Conservation (phyloP, 768 basidiomycete genomes). For the Holtermannia corniformis region DNA sequence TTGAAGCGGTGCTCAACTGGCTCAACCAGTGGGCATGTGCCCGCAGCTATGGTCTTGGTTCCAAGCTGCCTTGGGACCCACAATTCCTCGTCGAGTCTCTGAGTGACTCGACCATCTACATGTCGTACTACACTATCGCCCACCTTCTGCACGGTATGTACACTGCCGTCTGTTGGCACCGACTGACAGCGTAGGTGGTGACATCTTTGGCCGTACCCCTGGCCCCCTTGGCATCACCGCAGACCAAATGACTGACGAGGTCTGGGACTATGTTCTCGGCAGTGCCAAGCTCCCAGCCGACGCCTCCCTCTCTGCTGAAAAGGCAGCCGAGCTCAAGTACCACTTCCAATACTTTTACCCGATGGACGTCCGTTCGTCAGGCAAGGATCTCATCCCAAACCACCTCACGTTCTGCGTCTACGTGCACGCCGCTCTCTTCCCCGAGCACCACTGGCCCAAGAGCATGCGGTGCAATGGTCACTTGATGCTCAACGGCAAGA, state of each 20-base stretch:
- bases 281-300: constrained; percentile 44
- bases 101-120: constrained; percentile 96
- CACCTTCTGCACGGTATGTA: constrained; percentile 78
- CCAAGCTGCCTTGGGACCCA: constrained; percentile 91
- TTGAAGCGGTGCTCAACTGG: constrained; percentile 88
- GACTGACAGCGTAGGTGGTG: constrained; percentile 47
- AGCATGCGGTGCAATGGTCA: constrained; percentile 95
- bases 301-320: constrained; percentile 60
- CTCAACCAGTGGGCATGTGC: constrained; percentile 98
- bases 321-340: constrained; percentile 73
- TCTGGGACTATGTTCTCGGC: constrained; percentile 90
- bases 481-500: constrained; percentile 92
- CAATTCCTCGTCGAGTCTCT: constrained; percentile 93
- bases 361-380: constrained; percentile 94
- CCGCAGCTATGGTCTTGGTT: constrained; percentile 91
- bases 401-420: constrained; percentile 90
- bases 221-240: constrained; percentile 77
- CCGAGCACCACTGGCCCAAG: constrained; percentile 72
- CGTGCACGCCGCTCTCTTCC: constrained; percentile 89
- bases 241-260: constrained; percentile 92
- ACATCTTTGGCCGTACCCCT: constrained; percentile 64
- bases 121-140: constrained; percentile 93
- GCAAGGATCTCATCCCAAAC: constrained; percentile 92
- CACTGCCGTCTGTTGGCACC: no score
- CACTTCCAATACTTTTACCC: constrained; percentile 97